These are phyloP conservation scores for Nemania sp. DNA, from an alignment of 2,329 filamentous ascomycete species.

Conservation along the genomic window DNA sequence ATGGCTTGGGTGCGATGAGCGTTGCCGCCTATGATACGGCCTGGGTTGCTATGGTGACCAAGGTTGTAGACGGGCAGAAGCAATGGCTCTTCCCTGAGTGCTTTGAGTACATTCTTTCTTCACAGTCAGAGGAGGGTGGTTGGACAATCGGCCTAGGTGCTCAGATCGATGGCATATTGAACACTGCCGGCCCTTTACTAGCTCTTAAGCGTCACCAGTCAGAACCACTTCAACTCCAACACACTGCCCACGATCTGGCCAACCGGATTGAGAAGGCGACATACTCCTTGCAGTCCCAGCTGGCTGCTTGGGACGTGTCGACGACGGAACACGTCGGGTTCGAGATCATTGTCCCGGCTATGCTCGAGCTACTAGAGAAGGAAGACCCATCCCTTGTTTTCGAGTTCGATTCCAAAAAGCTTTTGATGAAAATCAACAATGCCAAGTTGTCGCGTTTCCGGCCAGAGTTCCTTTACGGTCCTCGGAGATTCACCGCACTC, in stretches of 20 bases:
- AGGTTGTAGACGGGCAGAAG: conserved; percentile 22
- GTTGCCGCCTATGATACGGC: conserved; percentile 42
- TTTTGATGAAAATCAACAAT: conserved; percentile 33
- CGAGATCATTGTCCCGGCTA: conserved; percentile 42
- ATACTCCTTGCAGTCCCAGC: conserved; percentile 26
- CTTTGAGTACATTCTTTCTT: conserved; percentile 38
- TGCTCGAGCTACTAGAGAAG: conserved; percentile 38
- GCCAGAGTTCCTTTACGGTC: conserved; percentile 37
- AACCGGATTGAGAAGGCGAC: conserved; percentile 29
- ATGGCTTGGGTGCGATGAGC: conserved; percentile 37
- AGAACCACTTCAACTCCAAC: conserved; percentile 26
- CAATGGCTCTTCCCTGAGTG: conserved; percentile 42
- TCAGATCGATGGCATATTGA: conserved; percentile 43
- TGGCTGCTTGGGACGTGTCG: conserved; percentile 40
- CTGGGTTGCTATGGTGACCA: conserved; percentile 42
- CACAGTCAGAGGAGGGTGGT: conserved; percentile 34
- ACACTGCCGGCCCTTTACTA: conserved; percentile 42
- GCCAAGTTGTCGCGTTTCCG: conserved; percentile 38
- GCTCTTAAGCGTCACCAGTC: conserved; percentile 34
- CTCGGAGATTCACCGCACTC: conserved; percentile 37
- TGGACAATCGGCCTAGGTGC: conserved; percentile 35
- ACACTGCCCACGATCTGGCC: conserved; percentile 19
- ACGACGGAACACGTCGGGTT: conserved; percentile 41
- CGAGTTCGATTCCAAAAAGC: conserved; percentile 34
- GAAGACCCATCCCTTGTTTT: conserved; percentile 34